Evolutionary conservation across 2,329 filamentous ascomycete genomes (phyloP).

Genomic region (Aspergillus tanneri): DNA sequence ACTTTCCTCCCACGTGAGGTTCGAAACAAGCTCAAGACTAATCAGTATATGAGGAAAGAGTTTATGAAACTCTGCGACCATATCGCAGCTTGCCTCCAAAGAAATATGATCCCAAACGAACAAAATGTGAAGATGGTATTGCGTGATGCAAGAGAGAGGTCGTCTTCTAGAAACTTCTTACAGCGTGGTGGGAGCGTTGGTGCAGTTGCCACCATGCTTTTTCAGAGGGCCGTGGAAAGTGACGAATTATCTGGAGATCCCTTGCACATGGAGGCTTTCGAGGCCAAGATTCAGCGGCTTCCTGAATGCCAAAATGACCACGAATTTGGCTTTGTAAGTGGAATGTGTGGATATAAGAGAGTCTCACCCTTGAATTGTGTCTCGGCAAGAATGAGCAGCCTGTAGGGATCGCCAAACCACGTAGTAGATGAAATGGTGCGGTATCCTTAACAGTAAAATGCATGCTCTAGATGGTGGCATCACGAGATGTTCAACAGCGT

Average conservation of each 20-base stretch:
- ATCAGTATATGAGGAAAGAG: not conserved
- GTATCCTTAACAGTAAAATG: too few relatives aligned
- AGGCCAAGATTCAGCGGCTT: not conserved
- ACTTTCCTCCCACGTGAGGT: not conserved
- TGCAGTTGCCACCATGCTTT: not conserved
- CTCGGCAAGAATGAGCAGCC: too few relatives aligned
- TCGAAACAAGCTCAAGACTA: not conserved
- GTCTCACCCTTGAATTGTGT: not conserved
- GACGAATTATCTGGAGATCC: not conserved
- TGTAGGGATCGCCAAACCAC: too few relatives aligned
- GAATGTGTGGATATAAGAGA: not conserved
- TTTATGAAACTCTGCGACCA: not conserved
- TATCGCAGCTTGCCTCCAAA: not conserved
- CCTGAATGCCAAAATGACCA: not conserved
- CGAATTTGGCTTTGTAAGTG: not conserved
- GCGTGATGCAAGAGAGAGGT: not conserved
- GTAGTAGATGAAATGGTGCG: too few relatives aligned
- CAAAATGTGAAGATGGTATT: not conserved
- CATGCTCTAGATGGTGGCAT: too few relatives aligned
- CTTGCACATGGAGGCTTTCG: not conserved
- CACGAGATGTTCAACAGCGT: too few relatives aligned
- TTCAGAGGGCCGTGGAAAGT: not conserved
- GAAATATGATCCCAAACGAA: not conserved
- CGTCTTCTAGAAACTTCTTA: not conserved
- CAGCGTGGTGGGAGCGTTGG: not conserved